These are phyloP conservation scores for Pleurotus salmoneostramineus DNA, from an alignment of 768 basidiomycete genomes.

Conservation along the genomic window DNA sequence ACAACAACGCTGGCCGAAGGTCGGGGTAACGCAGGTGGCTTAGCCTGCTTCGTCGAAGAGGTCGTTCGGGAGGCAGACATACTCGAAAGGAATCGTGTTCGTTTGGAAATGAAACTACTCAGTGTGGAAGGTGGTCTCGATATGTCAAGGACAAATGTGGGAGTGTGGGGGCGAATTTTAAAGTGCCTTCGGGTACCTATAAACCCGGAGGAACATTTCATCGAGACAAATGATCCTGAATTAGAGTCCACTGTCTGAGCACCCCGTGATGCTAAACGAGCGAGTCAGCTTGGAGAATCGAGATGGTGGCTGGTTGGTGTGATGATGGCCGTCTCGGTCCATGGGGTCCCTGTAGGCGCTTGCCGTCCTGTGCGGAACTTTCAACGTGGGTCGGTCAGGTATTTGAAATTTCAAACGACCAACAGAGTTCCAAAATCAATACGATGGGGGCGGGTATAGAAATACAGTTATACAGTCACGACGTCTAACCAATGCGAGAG, in stretches of 20 bases:
- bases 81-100: not conserved
- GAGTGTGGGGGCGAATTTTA: not conserved
- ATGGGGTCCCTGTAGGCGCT: too few species aligned
- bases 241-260: not conserved
- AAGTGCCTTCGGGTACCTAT: not conserved
- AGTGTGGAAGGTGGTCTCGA: not conserved
- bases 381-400: too few species aligned
- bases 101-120: slow-evolving; percentile 10
- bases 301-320: too few species aligned
- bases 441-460: too few species aligned
- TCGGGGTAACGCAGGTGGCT: slow-evolving; percentile 33
- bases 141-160: not conserved
- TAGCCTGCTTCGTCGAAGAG: not conserved
- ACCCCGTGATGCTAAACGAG: not conserved
- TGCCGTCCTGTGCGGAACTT: too few species aligned
- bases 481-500: not conserved
- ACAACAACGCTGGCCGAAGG: slow-evolving; percentile 67
- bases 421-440: too few species aligned
- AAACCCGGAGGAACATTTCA: not conserved
- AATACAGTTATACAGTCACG: not conserved
- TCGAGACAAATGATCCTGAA: not conserved
- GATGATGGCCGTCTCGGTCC: too few species aligned
- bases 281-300: not conserved
- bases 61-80: slow-evolving; percentile 4
- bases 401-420: too few species aligned